A percentile compares a stretch with the other conserved stretches of the same genome.
Conservation (phyloP, 75 land plant species). For the Cunninghamia lanceolata region DNA sequence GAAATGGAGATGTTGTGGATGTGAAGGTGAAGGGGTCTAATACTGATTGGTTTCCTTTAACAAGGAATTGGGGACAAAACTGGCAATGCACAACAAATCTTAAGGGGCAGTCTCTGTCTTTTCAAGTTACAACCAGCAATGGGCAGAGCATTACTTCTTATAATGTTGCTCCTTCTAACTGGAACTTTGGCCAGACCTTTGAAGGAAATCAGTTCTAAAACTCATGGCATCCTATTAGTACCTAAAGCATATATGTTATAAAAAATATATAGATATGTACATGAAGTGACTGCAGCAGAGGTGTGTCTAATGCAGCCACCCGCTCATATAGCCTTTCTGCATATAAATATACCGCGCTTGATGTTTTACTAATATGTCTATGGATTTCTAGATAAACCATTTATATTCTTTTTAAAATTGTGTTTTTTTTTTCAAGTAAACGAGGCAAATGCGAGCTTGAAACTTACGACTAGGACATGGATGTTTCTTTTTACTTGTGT, state of each 20-base stretch:
- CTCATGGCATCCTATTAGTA: neutral
- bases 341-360: neutral
- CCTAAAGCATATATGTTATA: neutral
- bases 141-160: slow-evolving; percentile 16
- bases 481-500: too few species aligned
- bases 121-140: slow-evolving; percentile 26
- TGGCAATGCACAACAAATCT: slow-evolving; percentile 23
- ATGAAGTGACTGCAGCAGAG: neutral
- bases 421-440: too few species aligned
- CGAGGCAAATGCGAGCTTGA: too few species aligned
- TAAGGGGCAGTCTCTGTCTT: slow-evolving; percentile 28
- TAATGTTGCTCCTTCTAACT: slow-evolving; percentile 23
- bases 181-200: slow-evolving; percentile 37
- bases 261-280: neutral
- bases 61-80: slow-evolving; percentile 33
- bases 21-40: slow-evolving; percentile 33
- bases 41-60: slow-evolving; percentile 34
- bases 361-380: too few species aligned
- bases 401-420: too few species aligned
- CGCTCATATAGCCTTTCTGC: neutral
- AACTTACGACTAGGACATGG: too few species aligned
- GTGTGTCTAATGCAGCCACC: neutral
- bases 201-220: slow-evolving; percentile 14
- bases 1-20: slow-evolving; percentile 34
- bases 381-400: neutral